Base-by-base conservation (phyloP, 306 rosid species). In the Pyrus communis region DNA sequence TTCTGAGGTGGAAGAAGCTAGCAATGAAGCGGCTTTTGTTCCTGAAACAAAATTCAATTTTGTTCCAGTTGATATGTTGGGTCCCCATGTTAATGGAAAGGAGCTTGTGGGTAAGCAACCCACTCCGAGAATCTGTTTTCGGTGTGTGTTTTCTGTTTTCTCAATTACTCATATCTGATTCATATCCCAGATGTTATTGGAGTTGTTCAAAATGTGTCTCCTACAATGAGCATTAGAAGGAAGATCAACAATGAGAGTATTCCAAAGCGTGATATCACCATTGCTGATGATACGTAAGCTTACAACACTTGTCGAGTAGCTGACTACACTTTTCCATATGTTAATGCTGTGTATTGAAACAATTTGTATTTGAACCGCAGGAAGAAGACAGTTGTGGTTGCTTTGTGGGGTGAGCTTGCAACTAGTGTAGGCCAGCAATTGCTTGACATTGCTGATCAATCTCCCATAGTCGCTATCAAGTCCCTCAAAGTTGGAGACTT, bases 361-460 rank as follows among this genome's bases (percentile, higher is more conserved):
- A 10, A 59, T 35, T 58, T 15, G 51, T 25, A 25, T 71, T 9
- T 62, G 18, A 65, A 73, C 58, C 86, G 77, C 90, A 95, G 99
- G 38, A 92, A 88, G 73, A 95, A 88, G 85, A 89, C 97, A 18
- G 97, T 95, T 54, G 91, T 88, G 33, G 93, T 95, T 75, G 92
- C 99, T 25, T 76, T 95, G 85, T 95, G 99, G 99, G 85, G 84
- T 73, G 99, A 92, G 2, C 99, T 92, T 69, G 97, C 99, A 57
- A 95, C 93, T 64, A 78, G 17, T 77, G 69, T 85, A 4, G 99
- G 99, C 21, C 97, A 95, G 81, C 91, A 90, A 42, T 81, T 95
- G 80, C 79, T 95, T 63, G 93, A 92, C 76, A 78, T 70, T 11
- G 96, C 78, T 69, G 91, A 92, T 66, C 81, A 85, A 72, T 86